Percentiles rank a stretch among this genome's conserved stretches.
phyloP scores from a whole-genome alignment of 2,329 filamentous ascomycete genomes.

The Volutella citrinella region DNA sequence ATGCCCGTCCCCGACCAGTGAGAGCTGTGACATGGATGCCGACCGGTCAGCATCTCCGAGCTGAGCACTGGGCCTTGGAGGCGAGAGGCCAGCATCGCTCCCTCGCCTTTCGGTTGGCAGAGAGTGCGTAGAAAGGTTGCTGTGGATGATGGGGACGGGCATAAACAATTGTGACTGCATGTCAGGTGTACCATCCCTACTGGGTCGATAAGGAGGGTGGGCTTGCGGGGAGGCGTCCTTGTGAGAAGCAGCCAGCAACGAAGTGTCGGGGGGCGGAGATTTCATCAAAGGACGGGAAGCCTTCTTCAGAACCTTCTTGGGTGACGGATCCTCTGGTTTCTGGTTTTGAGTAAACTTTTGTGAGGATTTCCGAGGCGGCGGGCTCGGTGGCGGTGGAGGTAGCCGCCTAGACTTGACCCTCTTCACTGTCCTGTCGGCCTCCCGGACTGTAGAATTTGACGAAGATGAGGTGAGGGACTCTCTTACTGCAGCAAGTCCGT shows the following conservation, averaged over 20 bases:
- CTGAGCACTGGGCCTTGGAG: slow-evolving; percentile 32
- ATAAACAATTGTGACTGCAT: slow-evolving; percentile 55
- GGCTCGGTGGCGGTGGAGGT: slow-evolving; percentile 54
- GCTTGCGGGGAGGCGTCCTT: slow-evolving; percentile 29
- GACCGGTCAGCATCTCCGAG: slow-evolving; percentile 27
- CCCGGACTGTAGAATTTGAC: slow-evolving; percentile 65
- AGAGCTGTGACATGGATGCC: slow-evolving; percentile 31
- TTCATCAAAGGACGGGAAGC: slow-evolving; percentile 26
- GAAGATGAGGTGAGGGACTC: slow-evolving; percentile 72
- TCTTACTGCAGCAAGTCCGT: slow-evolving; percentile 62
- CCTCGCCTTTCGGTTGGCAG: slow-evolving; percentile 44
- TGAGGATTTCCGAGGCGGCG: slow-evolving; percentile 61
- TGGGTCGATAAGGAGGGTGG: slow-evolving; percentile 58
- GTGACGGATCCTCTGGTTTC: slow-evolving; percentile 37
- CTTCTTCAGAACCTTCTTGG: slow-evolving; percentile 35
- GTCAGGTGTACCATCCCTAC: slow-evolving; percentile 64
- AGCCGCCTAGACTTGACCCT: slow-evolving; percentile 43
- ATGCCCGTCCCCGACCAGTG: slow-evolving; percentile 17
- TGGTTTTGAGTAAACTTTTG: slow-evolving; percentile 46
- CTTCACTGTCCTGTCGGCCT: slow-evolving; percentile 39
- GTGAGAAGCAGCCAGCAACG: slow-evolving; percentile 19
- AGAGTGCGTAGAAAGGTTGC: slow-evolving; percentile 53
- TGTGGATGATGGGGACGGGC: slow-evolving; percentile 57
- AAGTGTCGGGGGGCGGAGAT: slow-evolving; percentile 32
- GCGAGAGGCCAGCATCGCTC: slow-evolving; percentile 35